Evolutionary conservation across 331 rosid species (phyloP).

Genomic region (Pyrus hybrid): DNA sequence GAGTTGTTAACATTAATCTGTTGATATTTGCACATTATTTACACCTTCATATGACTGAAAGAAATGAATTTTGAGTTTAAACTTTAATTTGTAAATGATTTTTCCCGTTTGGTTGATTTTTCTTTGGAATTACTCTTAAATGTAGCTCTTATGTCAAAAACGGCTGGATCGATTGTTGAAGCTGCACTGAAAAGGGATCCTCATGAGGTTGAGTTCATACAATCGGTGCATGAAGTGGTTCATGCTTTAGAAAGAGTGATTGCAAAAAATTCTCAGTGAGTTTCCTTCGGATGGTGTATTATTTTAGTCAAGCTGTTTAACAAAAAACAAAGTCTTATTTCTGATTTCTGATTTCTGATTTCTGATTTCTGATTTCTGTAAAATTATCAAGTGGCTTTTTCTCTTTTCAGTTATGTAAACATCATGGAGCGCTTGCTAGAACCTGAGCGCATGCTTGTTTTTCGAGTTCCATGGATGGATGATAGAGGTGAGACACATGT

Average conservation of each 20-base stretch:
- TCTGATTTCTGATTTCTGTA: not conserved
- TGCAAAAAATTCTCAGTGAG: slow-evolving; percentile 95
- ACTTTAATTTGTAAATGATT: not conserved
- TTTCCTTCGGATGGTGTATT: slow-evolving; percentile 16
- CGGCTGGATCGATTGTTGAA: slow-evolving; percentile 96
- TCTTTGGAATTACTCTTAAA: slow-evolving; percentile 32
- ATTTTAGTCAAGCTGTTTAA: not conserved
- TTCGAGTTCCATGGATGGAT: slow-evolving; percentile 98
- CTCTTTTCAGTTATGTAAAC: slow-evolving; percentile 77
- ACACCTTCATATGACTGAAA: not conserved
- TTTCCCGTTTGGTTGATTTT: slow-evolving; percentile 11
- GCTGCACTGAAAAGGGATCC: slow-evolving; percentile 96
- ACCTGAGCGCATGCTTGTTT: slow-evolving; percentile 91
- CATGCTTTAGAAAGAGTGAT: slow-evolving; percentile 98
- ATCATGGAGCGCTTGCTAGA: slow-evolving; percentile 99
- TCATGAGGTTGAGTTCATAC: slow-evolving; percentile 86
- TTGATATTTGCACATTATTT: not conserved
- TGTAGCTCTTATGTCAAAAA: slow-evolving; percentile 89
- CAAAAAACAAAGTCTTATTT: not conserved
- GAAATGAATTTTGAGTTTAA: not conserved
- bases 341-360: too few relatives aligned
- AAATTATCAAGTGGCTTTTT: slow-evolving; percentile 5
- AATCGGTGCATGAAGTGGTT: slow-evolving; percentile 87
- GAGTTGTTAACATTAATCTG: not conserved
- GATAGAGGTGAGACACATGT: slow-evolving; percentile 95